A percentile compares a stretch with the other conserved stretches of the same genome.
Evolutionary conservation across 2,329 filamentous ascomycete genomes (phyloP).

Genomic region (Aspergillus fructus): DNA sequence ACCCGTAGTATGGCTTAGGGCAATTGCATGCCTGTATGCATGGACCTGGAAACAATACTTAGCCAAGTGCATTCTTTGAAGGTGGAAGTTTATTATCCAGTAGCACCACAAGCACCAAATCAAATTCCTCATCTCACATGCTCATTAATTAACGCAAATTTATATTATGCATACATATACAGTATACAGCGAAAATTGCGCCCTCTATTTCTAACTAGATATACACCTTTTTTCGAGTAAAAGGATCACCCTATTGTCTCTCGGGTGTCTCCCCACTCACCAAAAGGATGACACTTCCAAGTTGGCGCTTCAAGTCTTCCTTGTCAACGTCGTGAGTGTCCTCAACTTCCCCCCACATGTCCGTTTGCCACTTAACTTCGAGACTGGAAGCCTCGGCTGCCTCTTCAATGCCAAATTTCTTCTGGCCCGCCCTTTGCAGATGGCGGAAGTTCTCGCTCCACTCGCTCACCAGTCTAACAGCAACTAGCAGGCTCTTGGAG

Average conservation of each 20-base stretch:
- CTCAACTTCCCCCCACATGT: slow-evolving; percentile 93
- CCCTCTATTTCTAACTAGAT: neutral
- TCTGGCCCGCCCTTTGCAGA: slow-evolving; percentile 42
- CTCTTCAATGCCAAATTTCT: slow-evolving; percentile 74
- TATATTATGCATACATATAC: neutral
- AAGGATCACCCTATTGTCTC: neutral
- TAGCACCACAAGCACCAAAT: neutral
- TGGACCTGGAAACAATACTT: neutral
- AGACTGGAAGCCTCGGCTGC: slow-evolving; percentile 74
- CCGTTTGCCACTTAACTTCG: slow-evolving; percentile 87
- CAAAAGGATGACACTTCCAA: slow-evolving; percentile 82
- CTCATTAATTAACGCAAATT: neutral
- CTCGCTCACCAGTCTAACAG: slow-evolving; percentile 73
- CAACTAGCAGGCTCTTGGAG: slow-evolving; percentile 81
- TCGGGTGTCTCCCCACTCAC: slow-evolving; percentile 59
- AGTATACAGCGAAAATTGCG: neutral
- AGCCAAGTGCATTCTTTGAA: too few relatives aligned
- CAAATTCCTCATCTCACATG: neutral
- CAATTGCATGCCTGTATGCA: neutral
- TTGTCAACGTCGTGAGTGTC: slow-evolving; percentile 96
- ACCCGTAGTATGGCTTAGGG: neutral
- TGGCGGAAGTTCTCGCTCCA: slow-evolving; percentile 75
- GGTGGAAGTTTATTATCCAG: neutral
- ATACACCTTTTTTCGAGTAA: neutral
- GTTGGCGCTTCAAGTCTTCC: slow-evolving; percentile 82